These are phyloP conservation scores for Cymbopogon citratus DNA, from an alignment of 176 grass and related monocot genomes.

Conservation along the genomic window DNA sequence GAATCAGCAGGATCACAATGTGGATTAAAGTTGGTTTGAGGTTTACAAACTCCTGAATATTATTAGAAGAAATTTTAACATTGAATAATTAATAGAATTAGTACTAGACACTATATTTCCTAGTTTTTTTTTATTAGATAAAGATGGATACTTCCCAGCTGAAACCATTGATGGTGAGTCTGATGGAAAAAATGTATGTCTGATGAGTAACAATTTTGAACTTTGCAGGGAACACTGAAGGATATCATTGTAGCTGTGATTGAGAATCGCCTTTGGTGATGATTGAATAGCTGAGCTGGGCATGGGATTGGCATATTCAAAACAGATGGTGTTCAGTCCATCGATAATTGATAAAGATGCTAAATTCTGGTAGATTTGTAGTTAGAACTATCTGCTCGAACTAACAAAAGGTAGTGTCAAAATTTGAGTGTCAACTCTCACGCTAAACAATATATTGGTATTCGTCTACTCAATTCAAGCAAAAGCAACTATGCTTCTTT, in stretches of 20 bases:
- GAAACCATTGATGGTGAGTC: neutral
- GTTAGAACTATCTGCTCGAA: no score
- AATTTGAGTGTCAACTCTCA: no score
- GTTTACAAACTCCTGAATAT: neutral
- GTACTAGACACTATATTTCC: neutral
- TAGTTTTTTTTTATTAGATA: no score
- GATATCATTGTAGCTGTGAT: constrained; percentile 49
- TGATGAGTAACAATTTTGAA: neutral
- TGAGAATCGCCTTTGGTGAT: constrained; percentile 64
- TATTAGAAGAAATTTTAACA: neutral
- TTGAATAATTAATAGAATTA: neutral
- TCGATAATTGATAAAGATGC: no score
- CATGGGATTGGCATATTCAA: neutral
- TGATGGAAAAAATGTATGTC: neutral
- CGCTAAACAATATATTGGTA: no score
- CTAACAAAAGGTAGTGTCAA: no score
- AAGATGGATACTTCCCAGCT: neutral
- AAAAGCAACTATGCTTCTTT: no score
- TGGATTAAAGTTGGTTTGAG: neutral
- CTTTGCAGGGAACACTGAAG: constrained; percentile 55
- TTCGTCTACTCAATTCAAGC: no score
- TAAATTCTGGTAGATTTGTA: no score
- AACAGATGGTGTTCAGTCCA: no score
- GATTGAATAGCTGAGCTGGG: neutral
- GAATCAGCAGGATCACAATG: neutral